phyloP scores from a whole-genome alignment of 352 stramenopile species.

The Globisporangium heterothallicum region DNA sequence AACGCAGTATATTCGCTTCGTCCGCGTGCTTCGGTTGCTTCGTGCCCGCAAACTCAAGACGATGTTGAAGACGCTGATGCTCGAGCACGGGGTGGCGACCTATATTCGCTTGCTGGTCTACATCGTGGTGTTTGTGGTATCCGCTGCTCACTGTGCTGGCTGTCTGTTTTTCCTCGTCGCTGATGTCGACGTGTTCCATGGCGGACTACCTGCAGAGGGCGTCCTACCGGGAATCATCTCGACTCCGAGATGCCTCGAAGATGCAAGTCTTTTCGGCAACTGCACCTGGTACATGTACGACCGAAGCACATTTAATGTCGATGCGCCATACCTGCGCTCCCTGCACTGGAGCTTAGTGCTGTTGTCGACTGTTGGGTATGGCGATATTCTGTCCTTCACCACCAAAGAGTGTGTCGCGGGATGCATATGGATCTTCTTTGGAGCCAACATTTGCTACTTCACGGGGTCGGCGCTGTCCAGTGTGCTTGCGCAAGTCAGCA shows the following conservation, averaged over 20 bases:
- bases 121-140: constrained; percentile 36
- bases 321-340: constrained; percentile 53
- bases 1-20: constrained; percentile 25
- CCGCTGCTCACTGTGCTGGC: constrained; percentile 36
- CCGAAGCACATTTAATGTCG: constrained; percentile 49
- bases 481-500: constrained; percentile 44
- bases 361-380: constrained; percentile 64
- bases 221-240: constrained; percentile 3
- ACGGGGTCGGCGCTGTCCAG: constrained; percentile 55
- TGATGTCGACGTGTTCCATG: constrained; percentile 35
- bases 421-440: constrained; percentile 64
- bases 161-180: constrained; percentile 57
- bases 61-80: constrained; percentile 24
- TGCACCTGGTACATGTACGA: constrained; percentile 76
- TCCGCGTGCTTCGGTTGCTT: constrained; percentile 45
- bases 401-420: constrained; percentile 44
- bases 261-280: constrained; percentile 34
- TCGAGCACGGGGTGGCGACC: constrained; percentile 34
- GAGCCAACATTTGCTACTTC: constrained; percentile 72
- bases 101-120: constrained; percentile 43
- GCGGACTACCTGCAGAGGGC: constrained; percentile 31
- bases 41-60: constrained; percentile 35
- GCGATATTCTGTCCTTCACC: constrained; percentile 21
- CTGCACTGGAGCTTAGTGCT: constrained; percentile 72
- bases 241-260: constrained; percentile 10